A percentile compares a stretch with the other conserved stretches of the same genome.
Conservation (phyloP, 371 early-diverging fungal species). For the Parasitella parasitica region DNA sequence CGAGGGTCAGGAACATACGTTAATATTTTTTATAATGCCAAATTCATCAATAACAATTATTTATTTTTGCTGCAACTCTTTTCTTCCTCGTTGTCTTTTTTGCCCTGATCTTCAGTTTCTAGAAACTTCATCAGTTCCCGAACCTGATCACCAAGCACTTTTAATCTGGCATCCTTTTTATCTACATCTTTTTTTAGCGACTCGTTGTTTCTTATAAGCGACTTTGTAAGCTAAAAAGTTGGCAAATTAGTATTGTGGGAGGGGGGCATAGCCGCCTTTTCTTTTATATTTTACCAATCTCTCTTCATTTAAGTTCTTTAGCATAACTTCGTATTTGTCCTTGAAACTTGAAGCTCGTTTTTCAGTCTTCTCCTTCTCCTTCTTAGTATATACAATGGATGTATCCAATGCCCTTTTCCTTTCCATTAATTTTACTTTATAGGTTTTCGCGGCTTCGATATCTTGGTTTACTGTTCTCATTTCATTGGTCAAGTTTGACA, state of each 20-base stretch:
- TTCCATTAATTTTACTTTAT: neutral
- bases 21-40: too few species aligned
- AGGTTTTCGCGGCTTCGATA: conserved; percentile 3
- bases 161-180: conserved; percentile 22
- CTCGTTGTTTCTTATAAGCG: conserved; percentile 24
- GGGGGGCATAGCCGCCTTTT: neutral
- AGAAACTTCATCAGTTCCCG: conserved; percentile 43
- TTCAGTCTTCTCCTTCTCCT: conserved; percentile 1
- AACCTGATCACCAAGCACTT: conserved; percentile 37
- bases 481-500: conserved; percentile 36
- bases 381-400: neutral
- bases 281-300: conserved; percentile 20
- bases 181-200: conserved; percentile 22
- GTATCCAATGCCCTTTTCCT: neutral
- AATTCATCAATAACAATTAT: too few species aligned
- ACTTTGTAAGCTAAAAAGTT: conserved; percentile 20
- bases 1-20: too few species aligned
- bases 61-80: too few species aligned
- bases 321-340: conserved; percentile 14
- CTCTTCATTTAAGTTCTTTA: conserved; percentile 34
- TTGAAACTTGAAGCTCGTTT: conserved; percentile 12
- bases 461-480: conserved; percentile 8
- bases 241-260: neutral
- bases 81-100: neutral
- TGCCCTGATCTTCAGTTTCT: conserved; percentile 30